Base-by-base conservation (phyloP, 225 moss, liverwort and hornwort genomes). In the Polytrichum formosum region DNA sequence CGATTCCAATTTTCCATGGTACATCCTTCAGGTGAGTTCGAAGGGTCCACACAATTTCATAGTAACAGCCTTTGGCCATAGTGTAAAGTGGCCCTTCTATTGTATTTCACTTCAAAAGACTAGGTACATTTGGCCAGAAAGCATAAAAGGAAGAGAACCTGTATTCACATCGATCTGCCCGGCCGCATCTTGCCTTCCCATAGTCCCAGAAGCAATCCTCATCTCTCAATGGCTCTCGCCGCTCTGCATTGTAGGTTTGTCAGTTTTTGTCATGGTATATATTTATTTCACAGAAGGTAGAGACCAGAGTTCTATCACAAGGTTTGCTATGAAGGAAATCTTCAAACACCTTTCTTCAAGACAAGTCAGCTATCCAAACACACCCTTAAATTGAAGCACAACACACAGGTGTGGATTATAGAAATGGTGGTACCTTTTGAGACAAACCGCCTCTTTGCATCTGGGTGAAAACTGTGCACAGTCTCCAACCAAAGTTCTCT, bases 151-250 rank as follows among this genome's bases (percentile, higher is more conserved):
- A 71, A 72, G 0, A 22, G 31, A 54, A 96, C 93, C 96, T 90
- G 79, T 98, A 98, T 84, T 98, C 98, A 73, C 98, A 98, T 73
- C 91, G 82, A 68, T 98, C 91, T 55, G 94, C 73, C 70, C 92
- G 86, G 56, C 98, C 91, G 74, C 94, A 94, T 74, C 98, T 81
- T 70, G 98, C 98, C 86, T 78, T 98, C 53, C 89, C 83, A 5
- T 98, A 98, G 70, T 98, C 98, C 98, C 94, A 98, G 62, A 89
- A 98, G 87, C 98, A 98, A 75, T 98, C 94, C 74, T 98, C 98
- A 71, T 98, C 98, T 69, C 94, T 79, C 78, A 98, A 72, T 35
- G 98, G 98, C 69, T 92, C 94, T 74, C 94, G 91, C 53, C 83
- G 88, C 62, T 86, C 94, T 96, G 85, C 76, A 75, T 61, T 37